Evolutionary conservation across 1,139 yeast species (phyloP).

Genomic region (Kodamaea sp.): DNA sequence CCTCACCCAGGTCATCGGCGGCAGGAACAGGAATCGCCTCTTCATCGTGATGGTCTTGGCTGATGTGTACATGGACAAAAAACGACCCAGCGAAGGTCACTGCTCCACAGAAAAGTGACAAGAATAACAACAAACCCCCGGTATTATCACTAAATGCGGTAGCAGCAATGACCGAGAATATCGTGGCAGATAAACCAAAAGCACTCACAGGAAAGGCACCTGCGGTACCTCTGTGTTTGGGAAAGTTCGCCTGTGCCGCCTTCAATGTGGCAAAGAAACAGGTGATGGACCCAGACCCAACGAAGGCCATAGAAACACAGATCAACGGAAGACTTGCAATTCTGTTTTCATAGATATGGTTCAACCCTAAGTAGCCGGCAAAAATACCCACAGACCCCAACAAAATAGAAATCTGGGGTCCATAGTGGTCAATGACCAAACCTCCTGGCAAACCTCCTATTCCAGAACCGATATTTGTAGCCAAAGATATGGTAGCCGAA

Average conservation of each 20-base stretch:
- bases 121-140: slow-evolving; percentile 39
- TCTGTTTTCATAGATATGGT: slow-evolving; percentile 29
- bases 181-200: slow-evolving; percentile 53
- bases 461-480: slow-evolving; percentile 64
- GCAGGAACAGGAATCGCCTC: background rate
- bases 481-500: slow-evolving; percentile 64
- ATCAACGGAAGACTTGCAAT: slow-evolving; percentile 27
- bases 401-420: slow-evolving; percentile 54
- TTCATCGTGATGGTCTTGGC: slow-evolving; percentile 19
- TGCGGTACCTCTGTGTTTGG: slow-evolving; percentile 69
- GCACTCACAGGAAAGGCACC: slow-evolving; percentile 62
- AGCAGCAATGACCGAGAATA: slow-evolving; percentile 48
- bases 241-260: slow-evolving; percentile 70
- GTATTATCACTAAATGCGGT: slow-evolving; percentile 44
- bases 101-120: slow-evolving; percentile 39
- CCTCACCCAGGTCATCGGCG: slow-evolving; percentile 6
- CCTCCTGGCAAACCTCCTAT: slow-evolving; percentile 74
- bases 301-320: slow-evolving; percentile 43
- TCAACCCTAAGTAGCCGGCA: slow-evolving; percentile 39
- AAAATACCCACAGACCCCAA: slow-evolving; percentile 55
- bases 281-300: slow-evolving; percentile 67
- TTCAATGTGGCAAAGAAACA: slow-evolving; percentile 68
- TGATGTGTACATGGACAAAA: slow-evolving; percentile 35
- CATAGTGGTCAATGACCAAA: slow-evolving; percentile 57
- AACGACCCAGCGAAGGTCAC: slow-evolving; percentile 40